Evolutionary conservation across 2,329 filamentous ascomycete genomes (phyloP).

Genomic region (Acrodontium crateriforme): DNA sequence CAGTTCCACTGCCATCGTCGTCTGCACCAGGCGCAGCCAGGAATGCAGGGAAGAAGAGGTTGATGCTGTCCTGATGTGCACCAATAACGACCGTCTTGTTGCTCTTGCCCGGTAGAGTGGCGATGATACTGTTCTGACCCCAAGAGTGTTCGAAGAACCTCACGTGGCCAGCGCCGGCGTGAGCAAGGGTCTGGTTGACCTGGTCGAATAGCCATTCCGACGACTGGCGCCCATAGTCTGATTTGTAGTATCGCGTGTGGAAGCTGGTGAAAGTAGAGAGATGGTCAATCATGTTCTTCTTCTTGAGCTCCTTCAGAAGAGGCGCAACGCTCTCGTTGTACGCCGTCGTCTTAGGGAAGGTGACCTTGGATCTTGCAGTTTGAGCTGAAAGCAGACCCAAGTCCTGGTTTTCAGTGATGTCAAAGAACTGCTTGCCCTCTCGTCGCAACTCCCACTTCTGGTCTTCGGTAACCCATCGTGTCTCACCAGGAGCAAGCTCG

Average conservation of each 20-base stretch:
- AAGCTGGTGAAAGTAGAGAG: slow-evolving; percentile 67
- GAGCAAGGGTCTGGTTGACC: slow-evolving; percentile 56
- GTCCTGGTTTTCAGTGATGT: slow-evolving; percentile 66
- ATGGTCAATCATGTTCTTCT: slow-evolving; percentile 62
- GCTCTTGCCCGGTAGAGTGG: slow-evolving; percentile 72
- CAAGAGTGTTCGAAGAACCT: slow-evolving; percentile 68
- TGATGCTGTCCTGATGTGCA: slow-evolving; percentile 79
- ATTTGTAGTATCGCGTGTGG: slow-evolving; percentile 73
- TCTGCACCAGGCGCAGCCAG: slow-evolving; percentile 85
- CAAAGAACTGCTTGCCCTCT: slow-evolving; percentile 78
- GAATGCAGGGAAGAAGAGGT: slow-evolving; percentile 73
- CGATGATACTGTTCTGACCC: slow-evolving; percentile 85
- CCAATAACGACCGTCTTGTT: slow-evolving; percentile 80
- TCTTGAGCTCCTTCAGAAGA: slow-evolving; percentile 55
- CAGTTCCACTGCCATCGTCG: slow-evolving; percentile 66
- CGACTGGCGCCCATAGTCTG: slow-evolving; percentile 64
- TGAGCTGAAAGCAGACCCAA: slow-evolving; percentile 15
- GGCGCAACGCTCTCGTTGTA: slow-evolving; percentile 53
- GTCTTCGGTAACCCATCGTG: slow-evolving; percentile 78
- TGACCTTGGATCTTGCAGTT: slow-evolving; percentile 27
- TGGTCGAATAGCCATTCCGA: slow-evolving; percentile 74
- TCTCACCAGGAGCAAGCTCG: slow-evolving; percentile 72
- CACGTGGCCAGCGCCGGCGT: slow-evolving; percentile 60
- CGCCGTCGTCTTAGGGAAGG: slow-evolving; percentile 52
- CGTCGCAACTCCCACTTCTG: slow-evolving; percentile 86